These are phyloP conservation scores for Abortiporus biennis DNA, from an alignment of 1,284 basidiomycete species.

Conservation along the genomic window DNA sequence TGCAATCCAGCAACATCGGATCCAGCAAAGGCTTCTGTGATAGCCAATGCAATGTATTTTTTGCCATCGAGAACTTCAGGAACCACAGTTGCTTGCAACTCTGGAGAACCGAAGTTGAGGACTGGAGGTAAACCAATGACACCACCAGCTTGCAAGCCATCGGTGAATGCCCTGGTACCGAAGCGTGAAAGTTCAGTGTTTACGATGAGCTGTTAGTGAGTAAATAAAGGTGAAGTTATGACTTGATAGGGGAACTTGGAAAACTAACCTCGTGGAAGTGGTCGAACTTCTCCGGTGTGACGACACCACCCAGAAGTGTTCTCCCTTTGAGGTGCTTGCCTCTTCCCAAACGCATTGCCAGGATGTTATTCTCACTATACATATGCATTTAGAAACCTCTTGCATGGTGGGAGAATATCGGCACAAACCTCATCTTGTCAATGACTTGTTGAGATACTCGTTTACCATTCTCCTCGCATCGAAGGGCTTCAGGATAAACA, in stretches of 20 bases:
- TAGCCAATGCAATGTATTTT: constrained; percentile 73
- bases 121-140: constrained; percentile 84
- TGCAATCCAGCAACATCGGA: constrained; percentile 84
- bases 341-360: constrained; percentile 91
- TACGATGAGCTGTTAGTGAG: constrained; percentile 58
- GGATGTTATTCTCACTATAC: constrained; percentile 63
- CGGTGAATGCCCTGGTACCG: constrained; percentile 80
- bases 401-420: not conserved
- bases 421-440: constrained; percentile 60
- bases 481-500: constrained; percentile 56
- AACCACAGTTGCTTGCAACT: constrained; percentile 64
- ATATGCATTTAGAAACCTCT: not conserved
- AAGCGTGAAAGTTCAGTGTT: constrained; percentile 83
- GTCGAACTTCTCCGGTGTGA: constrained; percentile 88
- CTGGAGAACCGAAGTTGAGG: constrained; percentile 81
- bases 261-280: constrained; percentile 68
- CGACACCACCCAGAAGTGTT: constrained; percentile 74
- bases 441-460: constrained; percentile 69
- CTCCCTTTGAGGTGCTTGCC: constrained; percentile 87
- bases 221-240: constrained; percentile 6
- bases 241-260: not conserved
- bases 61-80: constrained; percentile 72
- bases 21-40: constrained; percentile 86
- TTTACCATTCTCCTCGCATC: constrained; percentile 79
- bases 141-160: constrained; percentile 77